Conservation (phyloP, 805 yeast species). For the Saccharomycopsis babjevae region DNA sequence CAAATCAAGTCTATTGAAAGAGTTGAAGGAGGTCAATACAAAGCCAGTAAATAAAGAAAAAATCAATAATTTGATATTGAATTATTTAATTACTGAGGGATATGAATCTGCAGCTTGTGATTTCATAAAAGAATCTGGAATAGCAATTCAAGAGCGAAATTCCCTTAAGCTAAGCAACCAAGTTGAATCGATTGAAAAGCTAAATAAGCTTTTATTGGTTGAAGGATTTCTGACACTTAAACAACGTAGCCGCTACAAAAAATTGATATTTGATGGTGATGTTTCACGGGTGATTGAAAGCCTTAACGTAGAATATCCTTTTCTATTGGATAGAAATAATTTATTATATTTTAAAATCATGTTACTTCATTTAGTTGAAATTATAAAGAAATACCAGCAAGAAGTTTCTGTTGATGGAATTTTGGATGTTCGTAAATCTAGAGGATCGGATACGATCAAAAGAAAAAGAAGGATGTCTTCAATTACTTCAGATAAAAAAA, state of each 20-base stretch:
- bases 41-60: slow-evolving; percentile 17
- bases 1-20: neutral
- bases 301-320: slow-evolving; percentile 53
- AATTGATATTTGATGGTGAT: slow-evolving; percentile 46
- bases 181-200: neutral
- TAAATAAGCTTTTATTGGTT: slow-evolving; percentile 11
- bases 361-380: slow-evolving; percentile 67
- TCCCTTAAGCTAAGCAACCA: neutral
- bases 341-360: slow-evolving; percentile 62
- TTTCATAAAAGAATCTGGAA: slow-evolving; percentile 48
- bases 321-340: slow-evolving; percentile 51
- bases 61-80: slow-evolving; percentile 48
- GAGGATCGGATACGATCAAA: neutral
- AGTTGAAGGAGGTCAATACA: neutral
- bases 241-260: slow-evolving; percentile 43
- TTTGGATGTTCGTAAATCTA: neutral
- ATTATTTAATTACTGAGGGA: slow-evolving; percentile 71
- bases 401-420: slow-evolving; percentile 14
- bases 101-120: slow-evolving; percentile 56
- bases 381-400: slow-evolving; percentile 49
- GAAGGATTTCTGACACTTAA: slow-evolving; percentile 41
- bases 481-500: slow-evolving; percentile 5
- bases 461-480: slow-evolving; percentile 13
- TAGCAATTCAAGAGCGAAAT: neutral
- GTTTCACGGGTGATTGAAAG: slow-evolving; percentile 48